These are phyloP conservation scores for Fusarium staphyleae DNA, from an alignment of 2,329 filamentous ascomycete species.

Conservation along the genomic window DNA sequence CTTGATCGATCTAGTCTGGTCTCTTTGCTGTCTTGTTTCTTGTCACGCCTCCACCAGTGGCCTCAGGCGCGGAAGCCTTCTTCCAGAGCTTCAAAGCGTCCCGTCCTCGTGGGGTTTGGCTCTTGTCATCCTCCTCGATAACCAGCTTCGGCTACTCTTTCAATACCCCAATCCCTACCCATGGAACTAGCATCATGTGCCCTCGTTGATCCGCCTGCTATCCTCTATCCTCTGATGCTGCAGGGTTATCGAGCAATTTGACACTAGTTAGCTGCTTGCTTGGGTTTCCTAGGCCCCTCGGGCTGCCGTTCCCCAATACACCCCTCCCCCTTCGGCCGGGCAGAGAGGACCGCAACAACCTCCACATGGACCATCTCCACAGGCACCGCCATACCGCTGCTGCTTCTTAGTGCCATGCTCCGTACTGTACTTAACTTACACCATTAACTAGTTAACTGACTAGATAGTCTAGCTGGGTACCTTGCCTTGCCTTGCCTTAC, in stretches of 20 bases:
- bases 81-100: too few species aligned
- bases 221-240: slow-evolving; percentile 29
- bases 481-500: slow-evolving; percentile 16
- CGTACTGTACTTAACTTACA: too few species aligned
- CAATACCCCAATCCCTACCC: slow-evolving; percentile 20
- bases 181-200: slow-evolving; percentile 34
- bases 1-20: slow-evolving; percentile 20
- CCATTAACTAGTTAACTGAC: slow-evolving; percentile 9
- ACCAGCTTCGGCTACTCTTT: slow-evolving; percentile 8
- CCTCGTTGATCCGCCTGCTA: slow-evolving; percentile 30
- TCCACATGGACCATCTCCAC: slow-evolving; percentile 35
- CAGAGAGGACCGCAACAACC: slow-evolving; percentile 27
- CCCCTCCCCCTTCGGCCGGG: slow-evolving; percentile 29
- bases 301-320: slow-evolving; percentile 28
- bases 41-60: slow-evolving; percentile 14
- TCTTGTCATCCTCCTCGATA: slow-evolving; percentile 3
- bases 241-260: slow-evolving; percentile 37
- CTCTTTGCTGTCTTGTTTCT: slow-evolving; percentile 12
- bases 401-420: slow-evolving; percentile 7
- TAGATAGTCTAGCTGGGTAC: slow-evolving; percentile 19
- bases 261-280: slow-evolving; percentile 37
- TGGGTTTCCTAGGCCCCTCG: slow-evolving; percentile 29
- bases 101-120: too few species aligned
- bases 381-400: slow-evolving; percentile 33
- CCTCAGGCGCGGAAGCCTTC: background rate